phyloP scores from a whole-genome alignment of 2,329 filamentous ascomycete genomes.

The Calonectria montana region DNA sequence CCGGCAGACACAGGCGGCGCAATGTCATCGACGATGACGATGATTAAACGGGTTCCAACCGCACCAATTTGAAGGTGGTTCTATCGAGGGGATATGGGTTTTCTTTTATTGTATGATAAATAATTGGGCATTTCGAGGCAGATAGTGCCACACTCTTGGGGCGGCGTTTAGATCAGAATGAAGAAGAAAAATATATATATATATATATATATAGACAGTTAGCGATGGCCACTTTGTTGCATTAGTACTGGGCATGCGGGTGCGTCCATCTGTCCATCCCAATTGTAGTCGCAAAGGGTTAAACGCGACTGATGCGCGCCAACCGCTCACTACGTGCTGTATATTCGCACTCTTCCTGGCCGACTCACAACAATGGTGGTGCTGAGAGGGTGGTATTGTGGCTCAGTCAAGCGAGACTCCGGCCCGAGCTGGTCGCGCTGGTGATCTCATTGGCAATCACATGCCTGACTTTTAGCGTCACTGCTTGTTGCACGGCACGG shows the following conservation, averaged over 20 bases:
- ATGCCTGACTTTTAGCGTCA: conserved; percentile 36
- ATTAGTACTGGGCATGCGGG: neutral
- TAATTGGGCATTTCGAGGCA: conserved; percentile 1
- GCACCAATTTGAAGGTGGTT: neutral
- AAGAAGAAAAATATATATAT: conserved; percentile 19
- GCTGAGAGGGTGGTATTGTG: conserved; percentile 17
- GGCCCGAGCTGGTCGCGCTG: conserved; percentile 12
- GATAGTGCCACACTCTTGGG: neutral
- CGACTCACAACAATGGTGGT: neutral
- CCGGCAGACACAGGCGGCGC: conserved; percentile 63
- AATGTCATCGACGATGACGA: conserved; percentile 71
- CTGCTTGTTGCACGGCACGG: conserved; percentile 36
- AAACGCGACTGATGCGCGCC: too few relatives aligned
- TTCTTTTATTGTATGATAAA: conserved; percentile 9
- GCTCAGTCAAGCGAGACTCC: conserved; percentile 5
- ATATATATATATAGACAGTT: too few relatives aligned
- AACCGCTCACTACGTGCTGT: neutral
- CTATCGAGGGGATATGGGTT: neutral
- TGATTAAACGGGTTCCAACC: conserved; percentile 50
- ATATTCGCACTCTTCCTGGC: neutral
- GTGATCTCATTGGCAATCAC: conserved; percentile 47
- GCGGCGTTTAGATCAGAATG: conserved; percentile 21
- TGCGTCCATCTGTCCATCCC: neutral
- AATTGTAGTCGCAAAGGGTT: neutral
- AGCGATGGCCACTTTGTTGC: conserved; percentile 9